Evolutionary conservation across 257 asterid genomes (phyloP).

Genomic region (Prunella vulgaris): DNA sequence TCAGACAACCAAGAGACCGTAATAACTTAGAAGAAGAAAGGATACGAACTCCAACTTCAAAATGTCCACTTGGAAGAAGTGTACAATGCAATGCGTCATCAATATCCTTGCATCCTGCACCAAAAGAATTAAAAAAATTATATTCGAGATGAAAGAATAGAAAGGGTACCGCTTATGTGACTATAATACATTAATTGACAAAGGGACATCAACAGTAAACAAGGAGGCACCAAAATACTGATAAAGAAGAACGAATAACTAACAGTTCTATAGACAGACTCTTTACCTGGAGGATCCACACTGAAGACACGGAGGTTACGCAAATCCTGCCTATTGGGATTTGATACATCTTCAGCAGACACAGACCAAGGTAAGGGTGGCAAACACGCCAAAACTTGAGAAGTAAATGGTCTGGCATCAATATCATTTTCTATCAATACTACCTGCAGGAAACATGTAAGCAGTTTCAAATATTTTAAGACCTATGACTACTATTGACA

Average conservation of each 20-base stretch:
- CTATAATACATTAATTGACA: constrained; percentile 1
- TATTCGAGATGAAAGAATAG: constrained; percentile 5
- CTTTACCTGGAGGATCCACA: constrained; percentile 98
- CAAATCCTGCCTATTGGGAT: constrained; percentile 80
- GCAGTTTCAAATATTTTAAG: constrained; percentile 15
- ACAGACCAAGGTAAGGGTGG: constrained; percentile 96
- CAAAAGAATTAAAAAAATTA: constrained; percentile 20
- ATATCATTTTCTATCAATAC: constrained; percentile 91
- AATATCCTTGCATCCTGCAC: constrained; percentile 92
- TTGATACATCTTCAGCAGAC: constrained; percentile 70
- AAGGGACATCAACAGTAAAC: constrained; percentile 4
- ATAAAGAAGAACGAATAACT: constrained; percentile 2
- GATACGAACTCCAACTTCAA: constrained; percentile 99
- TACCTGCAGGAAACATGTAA: constrained; percentile 46
- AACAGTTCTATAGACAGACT: constrained; percentile 11
- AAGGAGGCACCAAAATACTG: constrained; percentile 1
- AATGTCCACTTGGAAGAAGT: constrained; percentile 82
- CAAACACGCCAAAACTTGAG: constrained; percentile 96
- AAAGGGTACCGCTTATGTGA: background rate
- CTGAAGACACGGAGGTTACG: constrained; percentile 88
- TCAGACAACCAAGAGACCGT: constrained; percentile 7
- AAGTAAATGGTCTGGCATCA: constrained; percentile 90
- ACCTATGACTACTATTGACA: constrained; percentile 6
- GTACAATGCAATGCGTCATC: constrained; percentile 98
- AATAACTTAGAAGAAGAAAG: constrained; percentile 29